These are phyloP conservation scores for Aristolochia fimbriata DNA, from an alignment of 164 flowering plant species.

Conservation along the genomic window DNA sequence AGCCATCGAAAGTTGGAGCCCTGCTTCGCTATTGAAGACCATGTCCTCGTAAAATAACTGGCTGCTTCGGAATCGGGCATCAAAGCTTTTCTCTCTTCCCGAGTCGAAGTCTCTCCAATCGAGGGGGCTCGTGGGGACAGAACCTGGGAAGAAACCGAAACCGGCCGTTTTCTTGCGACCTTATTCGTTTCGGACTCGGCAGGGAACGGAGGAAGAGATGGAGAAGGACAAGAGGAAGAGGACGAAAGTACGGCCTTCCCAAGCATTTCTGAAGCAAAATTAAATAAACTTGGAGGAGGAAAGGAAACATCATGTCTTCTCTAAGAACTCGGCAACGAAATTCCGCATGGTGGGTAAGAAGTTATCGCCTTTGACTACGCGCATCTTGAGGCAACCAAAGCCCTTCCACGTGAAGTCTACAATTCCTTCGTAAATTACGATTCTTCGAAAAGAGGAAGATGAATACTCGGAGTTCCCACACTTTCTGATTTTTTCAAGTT, in stretches of 20 bases:
- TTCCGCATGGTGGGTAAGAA: not conserved
- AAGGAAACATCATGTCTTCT: not conserved
- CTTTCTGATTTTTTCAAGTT: not conserved
- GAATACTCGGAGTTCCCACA: not conserved
- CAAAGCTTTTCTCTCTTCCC: not conserved
- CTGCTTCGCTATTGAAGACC: not conserved
- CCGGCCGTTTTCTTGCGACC: not conserved
- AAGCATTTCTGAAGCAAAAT: slow-evolving; percentile 1
- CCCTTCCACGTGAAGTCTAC: slow-evolving; percentile 6
- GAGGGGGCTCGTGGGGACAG: slow-evolving; percentile 10
- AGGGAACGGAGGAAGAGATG: not conserved
- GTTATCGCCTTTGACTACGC: not conserved
- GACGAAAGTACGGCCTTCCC: slow-evolving; percentile 15
- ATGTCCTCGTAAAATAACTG: slow-evolving; percentile 1
- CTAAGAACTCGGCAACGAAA: not conserved
- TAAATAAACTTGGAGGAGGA: not conserved
- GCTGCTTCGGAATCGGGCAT: not conserved
- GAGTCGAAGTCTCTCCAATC: slow-evolving; percentile 3
- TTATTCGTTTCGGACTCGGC: not conserved
- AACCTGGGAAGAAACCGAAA: not conserved
- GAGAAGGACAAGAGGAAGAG: slow-evolving; percentile 14
- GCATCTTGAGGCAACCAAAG: slow-evolving; percentile 1
- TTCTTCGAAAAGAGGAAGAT: not conserved
- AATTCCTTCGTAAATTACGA: not conserved
- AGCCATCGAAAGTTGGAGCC: slow-evolving; percentile 1